Evolutionary conservation across 2,329 filamentous ascomycete species (phyloP).

Genomic region (Curvularia hawaiiensis): DNA sequence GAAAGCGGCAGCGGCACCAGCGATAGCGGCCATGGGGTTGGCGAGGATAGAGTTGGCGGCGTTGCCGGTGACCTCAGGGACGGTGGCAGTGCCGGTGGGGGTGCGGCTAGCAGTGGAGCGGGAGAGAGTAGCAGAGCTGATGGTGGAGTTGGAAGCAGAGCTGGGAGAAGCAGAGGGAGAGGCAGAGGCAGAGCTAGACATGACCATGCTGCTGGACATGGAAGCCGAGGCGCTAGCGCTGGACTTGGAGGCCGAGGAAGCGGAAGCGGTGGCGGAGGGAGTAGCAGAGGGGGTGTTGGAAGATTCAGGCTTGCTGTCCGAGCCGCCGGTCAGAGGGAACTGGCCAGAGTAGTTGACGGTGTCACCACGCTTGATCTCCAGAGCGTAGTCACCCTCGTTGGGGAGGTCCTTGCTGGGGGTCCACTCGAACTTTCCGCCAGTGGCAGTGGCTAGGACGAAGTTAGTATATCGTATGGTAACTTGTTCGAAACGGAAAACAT

Average conservation of each 20-base stretch:
- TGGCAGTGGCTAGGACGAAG: constrained; percentile 45
- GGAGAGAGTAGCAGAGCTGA: constrained; percentile 32
- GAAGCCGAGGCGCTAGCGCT: background rate
- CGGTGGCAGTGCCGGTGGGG: constrained; percentile 22
- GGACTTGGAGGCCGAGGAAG: constrained; percentile 7
- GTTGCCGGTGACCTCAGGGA: constrained; percentile 24
- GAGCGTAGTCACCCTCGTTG: constrained; percentile 59
- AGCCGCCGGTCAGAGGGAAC: constrained; percentile 49
- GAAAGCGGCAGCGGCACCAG: constrained; percentile 50
- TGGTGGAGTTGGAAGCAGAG: constrained; percentile 32
- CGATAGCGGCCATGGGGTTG: constrained; percentile 48
- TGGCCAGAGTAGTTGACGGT: constrained; percentile 62
- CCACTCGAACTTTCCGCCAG: constrained; percentile 58
- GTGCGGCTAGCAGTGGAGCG: constrained; percentile 19
- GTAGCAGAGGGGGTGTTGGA: constrained; percentile 20
- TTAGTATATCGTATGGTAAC: constrained; percentile 19
- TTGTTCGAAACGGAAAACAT: constrained; percentile 26
- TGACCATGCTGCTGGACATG: constrained; percentile 4
- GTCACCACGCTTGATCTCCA: constrained; percentile 61
- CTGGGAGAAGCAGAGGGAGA: constrained; percentile 19
- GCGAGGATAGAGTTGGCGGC: constrained; percentile 38
- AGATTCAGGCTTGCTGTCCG: constrained; percentile 21
- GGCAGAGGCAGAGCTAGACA: constrained; percentile 35
- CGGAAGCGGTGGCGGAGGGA: constrained; percentile 22
- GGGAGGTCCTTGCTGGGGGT: constrained; percentile 52